These are phyloP conservation scores for Cytospora paraplurivora DNA, from an alignment of 2,329 filamentous ascomycete species.

Conservation along the genomic window DNA sequence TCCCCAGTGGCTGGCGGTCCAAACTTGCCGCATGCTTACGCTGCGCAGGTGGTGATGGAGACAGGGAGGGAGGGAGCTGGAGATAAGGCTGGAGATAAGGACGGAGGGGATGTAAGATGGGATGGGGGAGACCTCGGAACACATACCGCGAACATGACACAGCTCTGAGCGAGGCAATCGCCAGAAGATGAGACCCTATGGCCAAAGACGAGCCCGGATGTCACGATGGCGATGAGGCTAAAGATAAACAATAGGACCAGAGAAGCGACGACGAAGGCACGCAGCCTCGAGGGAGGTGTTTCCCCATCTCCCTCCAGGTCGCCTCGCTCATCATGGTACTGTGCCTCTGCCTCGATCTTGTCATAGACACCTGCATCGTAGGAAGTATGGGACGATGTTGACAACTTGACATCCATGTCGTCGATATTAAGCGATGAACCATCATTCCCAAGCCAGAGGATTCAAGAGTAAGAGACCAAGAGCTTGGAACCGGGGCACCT, in stretches of 20 bases:
- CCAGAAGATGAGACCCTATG: constrained; percentile 7
- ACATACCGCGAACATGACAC: constrained; percentile 29
- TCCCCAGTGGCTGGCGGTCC: constrained; percentile 11
- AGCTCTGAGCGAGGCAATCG: constrained; percentile 28
- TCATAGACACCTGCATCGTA: constrained; percentile 26
- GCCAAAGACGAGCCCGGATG: constrained; percentile 25
- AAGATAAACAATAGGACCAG: constrained; percentile 24
- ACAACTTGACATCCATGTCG: constrained; percentile 19
- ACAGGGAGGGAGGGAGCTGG: neutral
- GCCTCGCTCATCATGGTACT: constrained; percentile 9
- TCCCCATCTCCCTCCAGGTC: neutral
- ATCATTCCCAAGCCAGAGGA: constrained; percentile 10
- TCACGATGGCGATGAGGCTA: constrained; percentile 25
- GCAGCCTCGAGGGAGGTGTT: constrained; percentile 9
- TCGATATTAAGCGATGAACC: neutral
- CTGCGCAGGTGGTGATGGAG: constrained; percentile 1
- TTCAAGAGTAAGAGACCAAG: neutral
- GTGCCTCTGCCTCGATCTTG: constrained; percentile 17
- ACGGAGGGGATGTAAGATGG: neutral
- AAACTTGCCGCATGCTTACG: constrained; percentile 7
- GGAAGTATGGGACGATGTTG: constrained; percentile 11
- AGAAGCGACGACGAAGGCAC: constrained; percentile 9
- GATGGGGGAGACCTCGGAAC: neutral
- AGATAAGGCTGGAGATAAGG: neutral
- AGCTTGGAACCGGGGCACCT: neutral